A percentile compares a stretch with the other conserved stretches of the same genome.
Evolutionary conservation across 2,329 filamentous ascomycete species (phyloP).

Genomic region (Daldinia sp.): DNA sequence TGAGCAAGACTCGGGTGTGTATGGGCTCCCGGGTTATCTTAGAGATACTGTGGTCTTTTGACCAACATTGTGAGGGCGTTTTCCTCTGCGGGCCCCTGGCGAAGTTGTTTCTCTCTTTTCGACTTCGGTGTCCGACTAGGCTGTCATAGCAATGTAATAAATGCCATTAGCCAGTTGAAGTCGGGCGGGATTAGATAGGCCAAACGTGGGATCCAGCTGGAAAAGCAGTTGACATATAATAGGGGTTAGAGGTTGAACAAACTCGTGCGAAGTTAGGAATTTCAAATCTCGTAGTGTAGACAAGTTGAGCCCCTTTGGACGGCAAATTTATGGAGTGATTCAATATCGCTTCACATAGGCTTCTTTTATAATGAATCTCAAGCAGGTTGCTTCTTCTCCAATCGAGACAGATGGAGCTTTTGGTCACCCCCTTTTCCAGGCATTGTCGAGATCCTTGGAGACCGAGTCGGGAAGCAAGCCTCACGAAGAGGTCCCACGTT

Average conservation of each 20-base stretch:
- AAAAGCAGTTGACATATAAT: not conserved
- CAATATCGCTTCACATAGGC: not conserved
- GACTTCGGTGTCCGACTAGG: not conserved
- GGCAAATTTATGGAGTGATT: not conserved
- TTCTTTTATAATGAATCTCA: not conserved
- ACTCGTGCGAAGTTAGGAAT: not conserved
- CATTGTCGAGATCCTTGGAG: not conserved
- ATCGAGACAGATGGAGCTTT: not conserved
- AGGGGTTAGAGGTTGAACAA: not conserved
- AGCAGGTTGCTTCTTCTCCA: not conserved
- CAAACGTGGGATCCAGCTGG: not conserved
- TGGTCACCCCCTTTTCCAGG: not conserved
- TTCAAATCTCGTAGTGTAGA: not conserved
- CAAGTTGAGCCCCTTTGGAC: not conserved
- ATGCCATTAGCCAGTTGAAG: not conserved
- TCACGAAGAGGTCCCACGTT: not conserved
- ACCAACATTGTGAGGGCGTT: not conserved
- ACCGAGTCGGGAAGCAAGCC: not conserved
- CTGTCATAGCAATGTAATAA: not conserved
- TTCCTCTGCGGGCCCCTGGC: not conserved
- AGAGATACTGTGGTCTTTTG: not conserved
- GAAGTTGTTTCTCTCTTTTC: not conserved
- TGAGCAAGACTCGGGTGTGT: not conserved
- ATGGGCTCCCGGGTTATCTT: not conserved
- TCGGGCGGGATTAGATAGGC: not conserved